phyloP scores from a whole-genome alignment of 768 basidiomycete genomes.

The Russula sp. region DNA sequence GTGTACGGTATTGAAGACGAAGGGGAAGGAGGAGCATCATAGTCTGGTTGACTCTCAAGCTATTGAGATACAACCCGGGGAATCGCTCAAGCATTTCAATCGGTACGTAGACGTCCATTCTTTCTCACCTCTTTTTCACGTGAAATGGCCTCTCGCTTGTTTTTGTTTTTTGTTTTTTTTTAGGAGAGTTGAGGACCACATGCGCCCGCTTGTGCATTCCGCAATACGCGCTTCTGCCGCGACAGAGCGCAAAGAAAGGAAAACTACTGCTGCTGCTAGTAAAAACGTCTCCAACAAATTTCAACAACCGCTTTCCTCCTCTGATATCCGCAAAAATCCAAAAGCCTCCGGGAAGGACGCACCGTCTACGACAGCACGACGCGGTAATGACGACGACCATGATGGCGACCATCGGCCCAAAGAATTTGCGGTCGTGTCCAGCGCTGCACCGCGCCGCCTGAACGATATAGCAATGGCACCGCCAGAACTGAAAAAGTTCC shows the following conservation, averaged over 20 bases:
- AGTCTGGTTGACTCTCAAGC: constrained; percentile 24
- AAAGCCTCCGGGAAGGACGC: neutral
- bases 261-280: constrained; percentile 31
- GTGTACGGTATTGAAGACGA: neutral
- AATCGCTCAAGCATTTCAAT: constrained; percentile 75
- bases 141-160: no score
- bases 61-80: constrained; percentile 55
- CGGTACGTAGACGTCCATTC: constrained; percentile 44
- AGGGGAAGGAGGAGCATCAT: neutral
- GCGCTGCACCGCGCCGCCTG: constrained; percentile 60
- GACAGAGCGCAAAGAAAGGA: constrained; percentile 46
- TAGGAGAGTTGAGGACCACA: constrained; percentile 71
- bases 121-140: neutral
- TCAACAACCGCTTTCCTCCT: neutral
- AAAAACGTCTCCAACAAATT: constrained; percentile 29
- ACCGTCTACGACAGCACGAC: neutral
- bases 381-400: neutral
- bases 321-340: neutral
- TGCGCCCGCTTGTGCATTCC: constrained; percentile 60
- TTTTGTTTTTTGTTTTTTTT: neutral
- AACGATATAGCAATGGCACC: constrained; percentile 72
- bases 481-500: constrained; percentile 56
- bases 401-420: constrained; percentile 32
- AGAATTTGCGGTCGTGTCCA: constrained; percentile 51
- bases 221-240: constrained; percentile 59